phyloP scores from a whole-genome alignment of 2,329 filamentous ascomycete species.

The Colletotrichum sp. region DNA sequence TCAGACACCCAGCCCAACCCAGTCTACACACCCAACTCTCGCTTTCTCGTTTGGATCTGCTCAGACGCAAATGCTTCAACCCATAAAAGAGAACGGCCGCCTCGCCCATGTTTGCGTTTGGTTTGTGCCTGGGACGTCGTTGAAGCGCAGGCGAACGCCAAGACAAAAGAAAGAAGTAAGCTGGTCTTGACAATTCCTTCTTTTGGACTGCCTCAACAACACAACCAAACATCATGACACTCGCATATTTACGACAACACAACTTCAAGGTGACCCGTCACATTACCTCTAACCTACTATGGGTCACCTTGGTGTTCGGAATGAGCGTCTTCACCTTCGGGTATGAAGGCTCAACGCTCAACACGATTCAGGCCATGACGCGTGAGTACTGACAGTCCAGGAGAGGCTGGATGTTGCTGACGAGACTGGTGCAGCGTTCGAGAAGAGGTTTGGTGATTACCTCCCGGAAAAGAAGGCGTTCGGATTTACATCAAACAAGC shows the following conservation, averaged over 20 bases:
- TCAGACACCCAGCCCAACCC: not conserved
- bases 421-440: constrained; percentile 1
- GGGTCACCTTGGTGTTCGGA: constrained; percentile 23
- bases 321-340: constrained; percentile 27
- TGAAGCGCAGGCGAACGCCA: not conserved
- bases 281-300: constrained; percentile 23
- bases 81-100: constrained; percentile 15
- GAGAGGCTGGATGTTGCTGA: not conserved
- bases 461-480: constrained; percentile 10
- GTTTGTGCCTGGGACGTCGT: not conserved
- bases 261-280: constrained; percentile 24
- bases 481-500: constrained; percentile 18
- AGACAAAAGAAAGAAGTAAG: constrained; percentile 1
- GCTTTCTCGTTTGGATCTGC: not conserved
- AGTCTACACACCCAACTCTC: not conserved
- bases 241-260: constrained; percentile 14
- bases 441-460: constrained; percentile 21
- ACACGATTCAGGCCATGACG: constrained; percentile 26
- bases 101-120: not conserved
- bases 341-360: constrained; percentile 25
- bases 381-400: constrained; percentile 2
- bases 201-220: constrained; percentile 14
- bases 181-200: constrained; percentile 7
- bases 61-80: not conserved
- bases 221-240: constrained; percentile 14